Conservation (phyloP, 352 stramenopile species). For the Globisporangium paroecandrum region DNA sequence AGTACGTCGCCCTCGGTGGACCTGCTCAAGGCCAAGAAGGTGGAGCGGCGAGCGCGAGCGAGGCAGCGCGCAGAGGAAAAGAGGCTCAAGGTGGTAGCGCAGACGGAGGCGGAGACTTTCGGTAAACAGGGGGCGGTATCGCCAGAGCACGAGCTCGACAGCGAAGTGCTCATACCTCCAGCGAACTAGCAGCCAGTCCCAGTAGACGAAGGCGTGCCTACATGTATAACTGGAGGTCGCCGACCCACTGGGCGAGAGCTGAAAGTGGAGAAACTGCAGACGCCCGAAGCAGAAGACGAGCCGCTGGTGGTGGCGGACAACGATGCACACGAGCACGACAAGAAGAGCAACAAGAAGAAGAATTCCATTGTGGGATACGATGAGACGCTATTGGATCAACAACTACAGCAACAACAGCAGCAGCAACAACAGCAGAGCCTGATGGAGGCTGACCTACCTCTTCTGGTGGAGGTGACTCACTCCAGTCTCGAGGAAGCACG, state of each 20-base stretch:
- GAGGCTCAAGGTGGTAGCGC: neutral
- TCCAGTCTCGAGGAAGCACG: conserved; percentile 4
- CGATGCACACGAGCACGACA: neutral
- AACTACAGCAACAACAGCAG: neutral
- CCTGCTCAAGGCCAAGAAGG: conserved; percentile 13
- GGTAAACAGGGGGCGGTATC: too few relatives aligned
- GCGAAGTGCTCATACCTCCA: neutral
- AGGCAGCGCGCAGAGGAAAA: conserved; percentile 12
- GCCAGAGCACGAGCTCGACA: neutral
- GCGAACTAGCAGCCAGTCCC: neutral
- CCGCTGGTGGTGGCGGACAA: neutral
- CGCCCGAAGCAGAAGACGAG: neutral
- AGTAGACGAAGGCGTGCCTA: neutral
- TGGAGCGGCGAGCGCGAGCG: conserved; percentile 1
- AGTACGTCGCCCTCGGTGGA: neutral
- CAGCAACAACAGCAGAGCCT: neutral
- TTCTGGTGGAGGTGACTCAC: neutral
- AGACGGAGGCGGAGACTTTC: neutral
- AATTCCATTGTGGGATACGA: neutral
- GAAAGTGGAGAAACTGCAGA: conserved; percentile 1
- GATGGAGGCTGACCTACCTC: neutral
- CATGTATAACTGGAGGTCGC: neutral
- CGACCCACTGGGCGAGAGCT: neutral
- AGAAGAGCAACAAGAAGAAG: neutral
- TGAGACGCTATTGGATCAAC: neutral